These are phyloP conservation scores for Aspergillus pseudotamarii DNA, from an alignment of 2,329 filamentous ascomycete genomes.

Conservation along the genomic window DNA sequence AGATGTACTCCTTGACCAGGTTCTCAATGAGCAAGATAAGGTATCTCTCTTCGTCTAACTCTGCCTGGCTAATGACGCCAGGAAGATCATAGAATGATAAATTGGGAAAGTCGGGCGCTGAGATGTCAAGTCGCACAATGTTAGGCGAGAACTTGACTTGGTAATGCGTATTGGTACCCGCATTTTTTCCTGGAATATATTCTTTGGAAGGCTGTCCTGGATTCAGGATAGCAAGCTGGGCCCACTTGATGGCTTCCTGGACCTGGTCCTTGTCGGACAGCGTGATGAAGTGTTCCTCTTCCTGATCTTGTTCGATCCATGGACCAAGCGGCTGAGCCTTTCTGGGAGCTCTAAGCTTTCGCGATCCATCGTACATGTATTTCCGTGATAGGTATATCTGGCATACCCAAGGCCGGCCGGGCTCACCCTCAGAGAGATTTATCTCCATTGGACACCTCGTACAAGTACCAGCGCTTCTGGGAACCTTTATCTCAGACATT, in stretches of 20 bases:
- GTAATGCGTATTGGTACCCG: slow-evolving; percentile 33
- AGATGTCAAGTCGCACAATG: slow-evolving; percentile 74
- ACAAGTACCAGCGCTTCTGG: slow-evolving; percentile 71
- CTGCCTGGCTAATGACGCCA: slow-evolving; percentile 74
- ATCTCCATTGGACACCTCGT: slow-evolving; percentile 83
- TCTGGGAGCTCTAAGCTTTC: slow-evolving; percentile 52
- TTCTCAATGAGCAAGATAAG: slow-evolving; percentile 73
- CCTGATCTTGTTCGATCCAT: slow-evolving; percentile 59
- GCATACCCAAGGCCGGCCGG: slow-evolving; percentile 62
- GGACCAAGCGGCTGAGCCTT: slow-evolving; percentile 62
- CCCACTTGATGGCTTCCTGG: slow-evolving; percentile 69
- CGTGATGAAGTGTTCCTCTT: slow-evolving; percentile 62
- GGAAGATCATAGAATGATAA: slow-evolving; percentile 85
- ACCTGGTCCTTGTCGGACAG: slow-evolving; percentile 65
- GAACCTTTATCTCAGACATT: slow-evolving; percentile 69
- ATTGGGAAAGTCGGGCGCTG: slow-evolving; percentile 69
- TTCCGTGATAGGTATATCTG: slow-evolving; percentile 66
- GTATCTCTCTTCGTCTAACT: slow-evolving; percentile 65
- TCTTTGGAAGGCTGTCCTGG: slow-evolving; percentile 57
- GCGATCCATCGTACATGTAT: slow-evolving; percentile 56
- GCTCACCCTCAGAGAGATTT: slow-evolving; percentile 61
- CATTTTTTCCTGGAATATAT: slow-evolving; percentile 57
- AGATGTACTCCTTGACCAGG: slow-evolving; percentile 70
- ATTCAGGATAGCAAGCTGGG: slow-evolving; percentile 77
- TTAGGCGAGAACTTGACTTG: slow-evolving; percentile 79